Percentiles rank a stretch among this genome's conserved stretches.
Conservation (phyloP, 306 rosid genomes). For the Rubus idaeus region DNA sequence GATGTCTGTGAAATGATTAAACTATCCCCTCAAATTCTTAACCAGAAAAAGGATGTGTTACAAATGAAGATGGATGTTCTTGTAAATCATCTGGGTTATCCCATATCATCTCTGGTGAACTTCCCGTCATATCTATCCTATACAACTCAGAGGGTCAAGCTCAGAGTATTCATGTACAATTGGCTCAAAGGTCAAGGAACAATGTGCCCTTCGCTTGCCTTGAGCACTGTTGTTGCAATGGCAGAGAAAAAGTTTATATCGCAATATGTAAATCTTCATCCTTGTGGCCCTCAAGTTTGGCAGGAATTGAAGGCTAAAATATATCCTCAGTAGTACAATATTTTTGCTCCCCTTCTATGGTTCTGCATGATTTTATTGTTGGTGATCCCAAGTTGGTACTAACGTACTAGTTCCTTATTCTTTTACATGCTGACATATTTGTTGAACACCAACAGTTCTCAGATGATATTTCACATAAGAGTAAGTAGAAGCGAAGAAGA, state of each 20-base stretch:
- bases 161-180: conserved; percentile 58
- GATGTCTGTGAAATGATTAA: conserved; percentile 51
- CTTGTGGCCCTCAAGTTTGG: conserved; percentile 67
- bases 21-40: conserved; percentile 68
- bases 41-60: conserved; percentile 48
- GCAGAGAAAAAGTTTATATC: conserved; percentile 40
- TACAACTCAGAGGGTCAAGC: conserved; percentile 48
- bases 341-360: not conserved
- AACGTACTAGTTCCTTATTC: not conserved
- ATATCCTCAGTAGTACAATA: conserved; percentile 21
- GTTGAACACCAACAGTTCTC: not conserved
- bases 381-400: not conserved
- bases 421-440: not conserved
- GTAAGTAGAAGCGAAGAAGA: not conserved
- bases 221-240: conserved; percentile 67
- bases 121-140: conserved; percentile 66
- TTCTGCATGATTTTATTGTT: not conserved
- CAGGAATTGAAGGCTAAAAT: conserved; percentile 46
- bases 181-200: conserved; percentile 65
- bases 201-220: conserved; percentile 35
- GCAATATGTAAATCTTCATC: conserved; percentile 57
- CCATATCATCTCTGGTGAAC: conserved; percentile 48
- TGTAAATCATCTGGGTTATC: conserved; percentile 50
- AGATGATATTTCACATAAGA: not conserved
- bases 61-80: conserved; percentile 55